phyloP scores from a whole-genome alignment of 805 yeast genomes.

The Pichia heedii region DNA sequence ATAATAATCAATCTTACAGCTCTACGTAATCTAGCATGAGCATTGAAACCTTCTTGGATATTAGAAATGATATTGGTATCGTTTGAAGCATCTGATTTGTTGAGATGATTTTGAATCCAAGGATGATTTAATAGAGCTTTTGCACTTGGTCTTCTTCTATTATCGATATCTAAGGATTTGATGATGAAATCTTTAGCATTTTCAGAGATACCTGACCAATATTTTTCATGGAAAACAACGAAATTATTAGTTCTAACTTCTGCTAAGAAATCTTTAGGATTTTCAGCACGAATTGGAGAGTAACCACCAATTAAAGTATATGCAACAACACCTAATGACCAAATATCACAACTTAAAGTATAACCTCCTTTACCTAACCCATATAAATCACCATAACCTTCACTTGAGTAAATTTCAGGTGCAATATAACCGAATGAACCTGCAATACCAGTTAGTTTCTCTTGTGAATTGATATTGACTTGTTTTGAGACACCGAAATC shows the following conservation, averaged over 20 bases:
- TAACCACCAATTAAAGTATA: constrained; percentile 88
- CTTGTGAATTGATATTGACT: constrained; percentile 26
- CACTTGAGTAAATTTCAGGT: constrained; percentile 76
- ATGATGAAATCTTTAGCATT: constrained; percentile 77
- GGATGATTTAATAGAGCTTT: constrained; percentile 54
- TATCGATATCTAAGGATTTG: constrained; percentile 60
- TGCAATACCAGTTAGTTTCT: constrained; percentile 26
- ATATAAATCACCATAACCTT: constrained; percentile 30
- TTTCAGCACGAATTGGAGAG: constrained; percentile 84
- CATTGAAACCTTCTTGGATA: constrained; percentile 73
- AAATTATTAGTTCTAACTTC: constrained; percentile 70
- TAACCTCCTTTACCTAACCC: constrained; percentile 52
- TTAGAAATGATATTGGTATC: constrained; percentile 63
- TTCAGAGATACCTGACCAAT: constrained; percentile 74
- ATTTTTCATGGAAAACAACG: constrained; percentile 77
- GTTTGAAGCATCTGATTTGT: constrained; percentile 6
- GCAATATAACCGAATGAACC: constrained; percentile 97
- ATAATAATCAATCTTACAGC: constrained; percentile 80
- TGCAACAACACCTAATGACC: constrained; percentile 92
- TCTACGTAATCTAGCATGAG: constrained; percentile 73
- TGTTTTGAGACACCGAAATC: constrained; percentile 94
- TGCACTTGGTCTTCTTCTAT: constrained; percentile 61
- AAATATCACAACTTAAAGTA: constrained; percentile 91
- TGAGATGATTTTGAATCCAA: constrained; percentile 55
- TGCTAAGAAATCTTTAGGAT: constrained; percentile 65